A percentile compares a stretch with the other conserved stretches of the same genome.
phyloP scores from a whole-genome alignment of 2,329 filamentous ascomycete species.

The Aspergillus spinulosporus region DNA sequence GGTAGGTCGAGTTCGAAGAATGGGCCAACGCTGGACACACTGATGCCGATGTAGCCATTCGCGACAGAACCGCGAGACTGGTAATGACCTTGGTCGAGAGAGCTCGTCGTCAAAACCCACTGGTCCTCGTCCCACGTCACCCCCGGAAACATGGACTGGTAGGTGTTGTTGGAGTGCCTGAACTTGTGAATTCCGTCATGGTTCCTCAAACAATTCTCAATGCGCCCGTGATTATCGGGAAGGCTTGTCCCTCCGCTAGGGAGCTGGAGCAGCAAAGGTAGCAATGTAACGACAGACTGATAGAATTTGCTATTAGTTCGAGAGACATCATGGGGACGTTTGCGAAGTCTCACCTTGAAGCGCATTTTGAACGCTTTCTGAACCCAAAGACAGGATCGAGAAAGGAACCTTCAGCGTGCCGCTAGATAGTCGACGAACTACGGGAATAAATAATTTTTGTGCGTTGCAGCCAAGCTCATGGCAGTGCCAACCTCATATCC shows the following conservation, averaged over 20 bases:
- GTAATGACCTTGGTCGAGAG: slow-evolving; percentile 59
- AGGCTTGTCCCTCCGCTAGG: slow-evolving; percentile 3
- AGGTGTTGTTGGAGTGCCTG: slow-evolving; percentile 33
- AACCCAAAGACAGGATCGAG: not conserved
- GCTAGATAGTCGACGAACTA: not conserved
- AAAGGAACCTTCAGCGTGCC: not conserved
- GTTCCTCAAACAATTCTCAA: slow-evolving; percentile 13
- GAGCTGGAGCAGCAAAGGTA: slow-evolving; percentile 14
- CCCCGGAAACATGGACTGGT: slow-evolving; percentile 52
- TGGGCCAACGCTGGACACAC: slow-evolving; percentile 62
- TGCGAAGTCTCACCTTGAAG: slow-evolving; percentile 11
- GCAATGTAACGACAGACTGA: slow-evolving; percentile 13
- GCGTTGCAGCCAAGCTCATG: not conserved
- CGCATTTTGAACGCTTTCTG: slow-evolving; percentile 18
- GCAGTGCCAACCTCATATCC: slow-evolving; percentile 16
- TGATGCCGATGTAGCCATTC: slow-evolving; percentile 67
- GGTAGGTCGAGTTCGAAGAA: slow-evolving; percentile 61
- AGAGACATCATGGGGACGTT: too few relatives aligned
- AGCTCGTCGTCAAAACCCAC: slow-evolving; percentile 57
- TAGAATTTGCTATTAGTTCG: not conserved
- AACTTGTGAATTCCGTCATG: slow-evolving; percentile 10
- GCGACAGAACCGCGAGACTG: slow-evolving; percentile 61
- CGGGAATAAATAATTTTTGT: slow-evolving; percentile 4
- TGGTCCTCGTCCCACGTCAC: slow-evolving; percentile 61
- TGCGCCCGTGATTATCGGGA: slow-evolving; percentile 16